Evolutionary conservation across 768 basidiomycete species (phyloP).

Genomic region (Kwoniella sp.): DNA sequence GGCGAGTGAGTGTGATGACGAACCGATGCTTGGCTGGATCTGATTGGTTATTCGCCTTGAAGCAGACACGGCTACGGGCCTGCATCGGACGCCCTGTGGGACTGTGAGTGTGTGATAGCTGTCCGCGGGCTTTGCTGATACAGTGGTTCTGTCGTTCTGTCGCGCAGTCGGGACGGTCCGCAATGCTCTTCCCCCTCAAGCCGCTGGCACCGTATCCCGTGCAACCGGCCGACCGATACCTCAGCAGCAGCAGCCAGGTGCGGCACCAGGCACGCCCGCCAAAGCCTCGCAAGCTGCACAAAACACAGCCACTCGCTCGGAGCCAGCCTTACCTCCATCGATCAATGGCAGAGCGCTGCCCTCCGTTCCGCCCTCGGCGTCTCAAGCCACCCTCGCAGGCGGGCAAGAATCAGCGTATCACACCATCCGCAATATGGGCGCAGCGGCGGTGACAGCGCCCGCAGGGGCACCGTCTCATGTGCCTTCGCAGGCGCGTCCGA

Average conservation of each 20-base stretch:
- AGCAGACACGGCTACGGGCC: conserved; percentile 31
- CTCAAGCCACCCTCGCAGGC: conserved; percentile 37
- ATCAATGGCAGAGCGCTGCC: conserved; percentile 19
- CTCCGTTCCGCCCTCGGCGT: conserved; percentile 49
- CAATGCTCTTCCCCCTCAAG: conserved; percentile 54
- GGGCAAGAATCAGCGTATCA: conserved; percentile 2
- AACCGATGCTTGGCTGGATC: not conserved
- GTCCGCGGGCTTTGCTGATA: not conserved
- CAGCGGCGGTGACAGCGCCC: no score
- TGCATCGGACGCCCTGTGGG: conserved; percentile 78
- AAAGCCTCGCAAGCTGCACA: not conserved
- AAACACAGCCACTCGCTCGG: not conserved
- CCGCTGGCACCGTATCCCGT: conserved; percentile 15
- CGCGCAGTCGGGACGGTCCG: conserved; percentile 74
- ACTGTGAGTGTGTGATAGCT: conserved; percentile 50
- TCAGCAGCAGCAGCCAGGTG: no score
- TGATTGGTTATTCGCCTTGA: not conserved
- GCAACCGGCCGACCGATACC: conserved; percentile 64
- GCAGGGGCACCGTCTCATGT: no score
- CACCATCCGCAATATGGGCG: conserved; percentile 16
- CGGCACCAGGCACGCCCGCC: conserved; percentile 1
- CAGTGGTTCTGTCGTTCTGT: not conserved
- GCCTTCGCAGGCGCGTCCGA: no score
- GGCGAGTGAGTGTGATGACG: conserved; percentile 6
- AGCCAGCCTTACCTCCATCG: conserved; percentile 6